Percentiles rank a stretch among this genome's conserved stretches.
phyloP scores from a whole-genome alignment of 2,329 filamentous ascomycete species.

The Pleomassaria siparia region DNA sequence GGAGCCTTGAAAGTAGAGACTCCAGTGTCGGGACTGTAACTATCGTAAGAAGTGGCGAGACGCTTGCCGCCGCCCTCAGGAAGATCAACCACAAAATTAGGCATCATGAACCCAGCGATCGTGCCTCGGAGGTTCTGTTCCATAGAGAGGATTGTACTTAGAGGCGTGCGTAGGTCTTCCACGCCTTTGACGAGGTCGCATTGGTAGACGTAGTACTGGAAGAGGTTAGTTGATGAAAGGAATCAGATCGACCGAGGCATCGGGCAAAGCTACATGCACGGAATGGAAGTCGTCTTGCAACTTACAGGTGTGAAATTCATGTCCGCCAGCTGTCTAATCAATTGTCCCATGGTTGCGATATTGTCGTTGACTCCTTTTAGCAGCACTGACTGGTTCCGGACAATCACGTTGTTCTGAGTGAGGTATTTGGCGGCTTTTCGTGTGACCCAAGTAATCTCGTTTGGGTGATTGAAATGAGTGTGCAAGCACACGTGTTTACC shows the following conservation, averaged over 20 bases:
- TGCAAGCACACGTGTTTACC: slow-evolving; percentile 65
- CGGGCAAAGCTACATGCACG: no score
- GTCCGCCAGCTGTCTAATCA: slow-evolving; percentile 57
- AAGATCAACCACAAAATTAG: slow-evolving; percentile 64
- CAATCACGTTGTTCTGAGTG: slow-evolving; percentile 51
- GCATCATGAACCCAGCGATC: slow-evolving; percentile 64
- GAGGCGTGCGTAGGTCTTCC: slow-evolving; percentile 64
- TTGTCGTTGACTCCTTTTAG: slow-evolving; percentile 60
- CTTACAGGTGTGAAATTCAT: slow-evolving; percentile 58
- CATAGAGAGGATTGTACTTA: slow-evolving; percentile 60
- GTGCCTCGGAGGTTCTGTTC: slow-evolving; percentile 61
- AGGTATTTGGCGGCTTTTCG: slow-evolving; percentile 52
- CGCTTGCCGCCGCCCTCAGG: slow-evolving; percentile 66
- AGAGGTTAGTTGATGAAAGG: not conserved
- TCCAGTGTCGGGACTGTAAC: slow-evolving; percentile 57
- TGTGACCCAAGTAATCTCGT: slow-evolving; percentile 63
- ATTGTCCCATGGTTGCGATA: slow-evolving; percentile 52
- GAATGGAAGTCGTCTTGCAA: not conserved
- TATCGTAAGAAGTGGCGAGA: slow-evolving; percentile 55
- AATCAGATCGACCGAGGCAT: not conserved
- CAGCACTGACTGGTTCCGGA: slow-evolving; percentile 62
- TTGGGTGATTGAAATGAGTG: slow-evolving; percentile 65
- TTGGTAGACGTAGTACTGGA: slow-evolving; percentile 66
- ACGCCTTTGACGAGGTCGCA: slow-evolving; percentile 63
- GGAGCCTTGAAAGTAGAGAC: slow-evolving; percentile 60